Conservation (phyloP, 1,284 basidiomycete species). For the Cryptococcus sp. region DNA sequence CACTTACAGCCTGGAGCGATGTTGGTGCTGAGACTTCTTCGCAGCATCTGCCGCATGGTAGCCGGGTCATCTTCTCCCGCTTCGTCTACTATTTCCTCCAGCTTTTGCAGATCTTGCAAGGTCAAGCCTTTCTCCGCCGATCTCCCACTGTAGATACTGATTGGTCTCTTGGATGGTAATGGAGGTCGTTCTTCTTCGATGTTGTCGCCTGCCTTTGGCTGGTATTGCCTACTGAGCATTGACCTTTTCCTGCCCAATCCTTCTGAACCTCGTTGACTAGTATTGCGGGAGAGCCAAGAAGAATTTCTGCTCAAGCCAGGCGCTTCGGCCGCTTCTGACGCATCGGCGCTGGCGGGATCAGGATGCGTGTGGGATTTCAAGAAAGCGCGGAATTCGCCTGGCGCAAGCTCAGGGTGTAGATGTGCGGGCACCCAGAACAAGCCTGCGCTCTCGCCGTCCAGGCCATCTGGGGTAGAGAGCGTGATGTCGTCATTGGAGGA, state of each 20-base stretch:
- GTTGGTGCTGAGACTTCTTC: constrained; percentile 86
- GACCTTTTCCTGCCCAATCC: constrained; percentile 74
- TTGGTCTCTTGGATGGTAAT: constrained; percentile 63
- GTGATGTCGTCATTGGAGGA: constrained; percentile 50
- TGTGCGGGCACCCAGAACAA: constrained; percentile 98
- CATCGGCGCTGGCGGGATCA: constrained; percentile 59
- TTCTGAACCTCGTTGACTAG: constrained; percentile 53
- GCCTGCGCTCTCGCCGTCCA: constrained; percentile 37
- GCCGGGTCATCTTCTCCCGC: constrained; percentile 79
- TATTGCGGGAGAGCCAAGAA: constrained; percentile 44
- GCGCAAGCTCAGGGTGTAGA: constrained; percentile 95
- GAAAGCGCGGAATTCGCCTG: constrained; percentile 90
- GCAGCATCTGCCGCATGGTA: constrained; percentile 75
- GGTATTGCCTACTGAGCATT: constrained; percentile 87
- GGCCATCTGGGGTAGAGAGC: constrained; percentile 40
- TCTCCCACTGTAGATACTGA: constrained; percentile 60
- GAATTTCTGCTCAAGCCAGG: constrained; percentile 36
- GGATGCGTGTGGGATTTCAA: constrained; percentile 81
- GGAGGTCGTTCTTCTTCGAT: constrained; percentile 68
- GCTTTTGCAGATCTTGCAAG: constrained; percentile 84
- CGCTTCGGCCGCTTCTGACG: constrained; percentile 35
- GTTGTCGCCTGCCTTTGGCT: constrained; percentile 71
- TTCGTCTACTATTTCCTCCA: constrained; percentile 90
- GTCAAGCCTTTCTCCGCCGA: constrained; percentile 70
- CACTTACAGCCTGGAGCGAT: constrained; percentile 77